These are phyloP conservation scores for Wolfiporia cocos DNA, from an alignment of 1,284 basidiomycete species.

Conservation along the genomic window DNA sequence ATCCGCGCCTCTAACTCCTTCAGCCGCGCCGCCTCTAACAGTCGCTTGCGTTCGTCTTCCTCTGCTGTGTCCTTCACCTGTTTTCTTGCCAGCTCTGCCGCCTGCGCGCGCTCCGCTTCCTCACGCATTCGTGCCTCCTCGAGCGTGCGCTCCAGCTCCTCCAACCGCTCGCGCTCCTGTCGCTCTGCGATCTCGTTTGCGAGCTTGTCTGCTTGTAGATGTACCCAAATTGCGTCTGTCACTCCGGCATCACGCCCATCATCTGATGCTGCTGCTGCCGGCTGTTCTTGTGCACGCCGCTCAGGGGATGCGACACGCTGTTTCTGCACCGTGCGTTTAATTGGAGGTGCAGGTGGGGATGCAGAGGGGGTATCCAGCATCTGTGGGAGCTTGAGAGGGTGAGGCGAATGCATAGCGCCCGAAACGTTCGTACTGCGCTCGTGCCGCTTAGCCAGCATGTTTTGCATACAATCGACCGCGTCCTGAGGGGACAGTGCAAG, in stretches of 20 bases:
- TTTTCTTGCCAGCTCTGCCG: constrained; percentile 18
- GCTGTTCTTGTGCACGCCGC: not conserved
- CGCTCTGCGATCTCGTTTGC: constrained; percentile 7
- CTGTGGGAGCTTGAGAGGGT: too few relatives aligned
- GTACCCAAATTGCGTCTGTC: constrained; percentile 36
- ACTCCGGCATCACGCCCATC: constrained; percentile 37
- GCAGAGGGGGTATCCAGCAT: too few relatives aligned
- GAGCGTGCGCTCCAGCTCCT: constrained; percentile 17
- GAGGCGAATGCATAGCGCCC: too few relatives aligned
- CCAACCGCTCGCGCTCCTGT: constrained; percentile 12
- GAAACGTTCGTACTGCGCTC: constrained; percentile 18
- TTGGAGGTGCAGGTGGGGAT: too few relatives aligned
- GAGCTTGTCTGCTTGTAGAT: constrained; percentile 34
- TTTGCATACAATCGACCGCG: constrained; percentile 25
- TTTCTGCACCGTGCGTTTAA: too few relatives aligned
- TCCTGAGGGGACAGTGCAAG: constrained; percentile 19
- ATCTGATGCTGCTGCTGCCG: constrained; percentile 6
- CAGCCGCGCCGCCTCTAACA: constrained; percentile 21
- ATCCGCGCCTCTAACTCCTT: constrained; percentile 18
- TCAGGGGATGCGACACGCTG: too few relatives aligned
- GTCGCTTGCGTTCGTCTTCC: constrained; percentile 20
- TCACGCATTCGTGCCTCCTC: constrained; percentile 11
- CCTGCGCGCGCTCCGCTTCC: constrained; percentile 15
- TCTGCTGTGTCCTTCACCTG: constrained; percentile 14
- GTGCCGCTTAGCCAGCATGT: constrained; percentile 18